Base-by-base conservation (phyloP, 768 basidiomycete genomes). In the Trametes maxima region DNA sequence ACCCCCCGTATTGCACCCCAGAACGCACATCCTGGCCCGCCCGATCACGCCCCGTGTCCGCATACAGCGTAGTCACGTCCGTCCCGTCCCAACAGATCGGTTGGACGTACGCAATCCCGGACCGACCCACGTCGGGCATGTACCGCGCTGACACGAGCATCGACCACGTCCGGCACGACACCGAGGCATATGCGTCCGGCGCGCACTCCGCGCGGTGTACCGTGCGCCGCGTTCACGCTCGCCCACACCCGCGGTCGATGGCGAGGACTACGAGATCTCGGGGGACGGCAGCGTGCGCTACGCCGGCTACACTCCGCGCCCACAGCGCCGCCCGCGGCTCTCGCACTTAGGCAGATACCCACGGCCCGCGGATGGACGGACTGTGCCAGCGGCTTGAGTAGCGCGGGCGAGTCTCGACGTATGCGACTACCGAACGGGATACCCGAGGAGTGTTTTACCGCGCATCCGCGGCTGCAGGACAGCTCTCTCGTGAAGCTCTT, bases 241-340 rank as follows among this genome's bases (percentile, higher is more conserved):
- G 2, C 88, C 90, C 0, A 91, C 90, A 3, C 89, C 90, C 11
- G 85, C 85, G 10, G 81, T 81, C 4, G 88, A 89, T 52, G 88
- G 89, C 40, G 89, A 90, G 64, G 88, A 86, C 66, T 90, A 89
- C 63, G 79, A 78, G 59, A 77, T 87, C 19, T 80, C 82, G 5
- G 83, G 78, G 10, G 76, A 85, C 63, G 81, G 80, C 46, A 82
- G 83, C 54, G 71, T 83, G 16, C 85, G 88, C 65, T 82, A 85
- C 65, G 82, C 79, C 1, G 82, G 67, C 2, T 60, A 63, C 35
- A 60, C 67, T 0, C 67, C 67, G 1, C 48, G 54, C 1, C 60
- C 64, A 3, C 60, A 65, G 12, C 58, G 63, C 22, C 54, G 54
- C 17, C 57, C 57, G n/a, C n/a, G n/a, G 14, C 42, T 58, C 28